Conservation (phyloP, 2,329 filamentous ascomycete species). For the Escovopsis weberi region DNA sequence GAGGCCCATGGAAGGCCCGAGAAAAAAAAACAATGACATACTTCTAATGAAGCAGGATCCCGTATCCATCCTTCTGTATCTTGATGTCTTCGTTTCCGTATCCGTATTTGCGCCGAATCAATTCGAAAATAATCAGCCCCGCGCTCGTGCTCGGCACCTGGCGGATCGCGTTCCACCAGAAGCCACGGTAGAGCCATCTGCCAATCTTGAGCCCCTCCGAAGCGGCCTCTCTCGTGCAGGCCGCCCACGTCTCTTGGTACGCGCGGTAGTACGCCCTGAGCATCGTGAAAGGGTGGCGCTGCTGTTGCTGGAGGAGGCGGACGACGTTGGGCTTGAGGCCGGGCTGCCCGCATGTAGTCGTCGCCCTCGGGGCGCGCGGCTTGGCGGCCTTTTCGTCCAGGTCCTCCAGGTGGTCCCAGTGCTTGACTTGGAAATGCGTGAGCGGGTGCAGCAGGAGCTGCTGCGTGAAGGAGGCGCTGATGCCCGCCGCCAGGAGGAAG, state of each 20-base stretch:
- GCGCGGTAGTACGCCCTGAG: slow-evolving; percentile 54
- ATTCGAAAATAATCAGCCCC: slow-evolving; percentile 64
- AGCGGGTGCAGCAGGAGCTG: slow-evolving; percentile 59
- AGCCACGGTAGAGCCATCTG: slow-evolving; percentile 55
- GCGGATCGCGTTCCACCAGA: slow-evolving; percentile 56
- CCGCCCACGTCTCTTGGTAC: slow-evolving; percentile 51
- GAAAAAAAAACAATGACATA: background rate
- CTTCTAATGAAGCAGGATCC: slow-evolving; percentile 44
- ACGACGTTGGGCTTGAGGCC: too few species aligned
- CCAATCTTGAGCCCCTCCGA: slow-evolving; percentile 40
- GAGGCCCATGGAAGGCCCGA: too few species aligned
- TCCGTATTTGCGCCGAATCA: slow-evolving; percentile 60
- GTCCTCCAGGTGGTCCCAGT: slow-evolving; percentile 59
- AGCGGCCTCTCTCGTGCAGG: slow-evolving; percentile 43
- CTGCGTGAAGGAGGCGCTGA: slow-evolving; percentile 52
- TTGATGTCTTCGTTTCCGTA: slow-evolving; percentile 44
- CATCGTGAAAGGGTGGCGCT: slow-evolving; percentile 32
- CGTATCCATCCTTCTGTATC: slow-evolving; percentile 55
- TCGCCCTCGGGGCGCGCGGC: slow-evolving; percentile 21
- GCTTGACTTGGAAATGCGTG: slow-evolving; percentile 53
- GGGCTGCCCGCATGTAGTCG: background rate
- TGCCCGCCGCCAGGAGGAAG: slow-evolving; percentile 55
- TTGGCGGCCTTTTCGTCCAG: slow-evolving; percentile 47
- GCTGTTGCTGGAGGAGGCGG: slow-evolving; percentile 5
- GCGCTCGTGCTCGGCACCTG: slow-evolving; percentile 67